phyloP scores from a whole-genome alignment of 2,329 filamentous ascomycete species.

The Aureobasidium leucospermi region DNA sequence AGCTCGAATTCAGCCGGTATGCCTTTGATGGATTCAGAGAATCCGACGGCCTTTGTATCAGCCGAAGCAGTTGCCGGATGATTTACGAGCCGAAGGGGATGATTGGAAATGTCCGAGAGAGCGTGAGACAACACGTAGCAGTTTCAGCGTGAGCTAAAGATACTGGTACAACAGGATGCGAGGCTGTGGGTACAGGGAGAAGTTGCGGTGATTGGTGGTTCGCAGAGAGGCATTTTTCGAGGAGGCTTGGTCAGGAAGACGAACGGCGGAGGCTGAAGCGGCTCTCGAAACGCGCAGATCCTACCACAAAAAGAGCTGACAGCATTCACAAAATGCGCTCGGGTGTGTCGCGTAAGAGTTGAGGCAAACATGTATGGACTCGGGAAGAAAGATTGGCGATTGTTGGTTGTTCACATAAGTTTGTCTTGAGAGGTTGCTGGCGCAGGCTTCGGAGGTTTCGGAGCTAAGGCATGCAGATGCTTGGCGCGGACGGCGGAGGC shows the following conservation, averaged over 20 bases:
- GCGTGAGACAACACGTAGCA: neutral
- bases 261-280: neutral
- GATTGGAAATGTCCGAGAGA: neutral
- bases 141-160: neutral
- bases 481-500: neutral
- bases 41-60: neutral
- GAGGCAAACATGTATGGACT: neutral
- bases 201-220: neutral
- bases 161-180: neutral
- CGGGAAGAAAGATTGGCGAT: neutral
- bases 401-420: neutral
- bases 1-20: neutral
- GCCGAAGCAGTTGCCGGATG: constrained; percentile 3
- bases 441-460: neutral
- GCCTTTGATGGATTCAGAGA: neutral
- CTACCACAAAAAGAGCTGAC: neutral
- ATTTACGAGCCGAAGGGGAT: neutral
- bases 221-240: neutral
- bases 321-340: neutral
- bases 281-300: neutral
- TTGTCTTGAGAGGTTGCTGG: neutral
- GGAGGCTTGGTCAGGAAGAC: neutral
- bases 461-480: neutral
- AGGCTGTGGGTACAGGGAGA: neutral
- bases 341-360: neutral